Percentiles rank a stretch among this genome's conserved stretches.
Evolutionary conservation across 2,329 filamentous ascomycete species (phyloP).

Genomic region (Teratosphaeria epicoccoides): DNA sequence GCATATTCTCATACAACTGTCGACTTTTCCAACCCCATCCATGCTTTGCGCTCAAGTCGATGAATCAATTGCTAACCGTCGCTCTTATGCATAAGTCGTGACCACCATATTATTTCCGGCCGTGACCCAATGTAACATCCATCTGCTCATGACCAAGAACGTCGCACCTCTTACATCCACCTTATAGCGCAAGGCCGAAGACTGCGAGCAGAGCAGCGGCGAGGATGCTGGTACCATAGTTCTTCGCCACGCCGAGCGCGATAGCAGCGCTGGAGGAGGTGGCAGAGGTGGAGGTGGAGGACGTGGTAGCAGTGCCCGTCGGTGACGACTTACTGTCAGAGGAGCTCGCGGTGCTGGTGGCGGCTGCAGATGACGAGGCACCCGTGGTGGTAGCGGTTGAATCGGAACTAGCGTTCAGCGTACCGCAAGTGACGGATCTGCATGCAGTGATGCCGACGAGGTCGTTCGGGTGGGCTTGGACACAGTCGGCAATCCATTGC

Average conservation of each 20-base stretch:
- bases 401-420: conserved; percentile 32
- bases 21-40: background rate
- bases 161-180: background rate
- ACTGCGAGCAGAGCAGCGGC: conserved; percentile 44
- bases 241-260: conserved; percentile 34
- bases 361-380: conserved; percentile 10
- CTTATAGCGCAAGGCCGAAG: conserved; percentile 49
- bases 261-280: conserved; percentile 36
- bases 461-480: conserved; percentile 30
- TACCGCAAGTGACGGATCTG: conserved; percentile 43
- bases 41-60: background rate
- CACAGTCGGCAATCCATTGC: conserved; percentile 37
- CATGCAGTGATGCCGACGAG: conserved; percentile 34
- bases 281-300: conserved; percentile 7
- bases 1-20: background rate
- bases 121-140: background rate
- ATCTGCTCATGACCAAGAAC: background rate
- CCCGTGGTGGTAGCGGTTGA: conserved; percentile 22
- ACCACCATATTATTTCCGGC: background rate
- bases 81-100: background rate
- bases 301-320: conserved; percentile 11
- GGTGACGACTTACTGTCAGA: conserved; percentile 17
- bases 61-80: background rate
- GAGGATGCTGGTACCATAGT: conserved; percentile 40
- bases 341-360: conserved; percentile 21